Evolutionary conservation across 371 early-diverging fungal genomes (phyloP).

Genomic region (Actinomortierella wolfii): DNA sequence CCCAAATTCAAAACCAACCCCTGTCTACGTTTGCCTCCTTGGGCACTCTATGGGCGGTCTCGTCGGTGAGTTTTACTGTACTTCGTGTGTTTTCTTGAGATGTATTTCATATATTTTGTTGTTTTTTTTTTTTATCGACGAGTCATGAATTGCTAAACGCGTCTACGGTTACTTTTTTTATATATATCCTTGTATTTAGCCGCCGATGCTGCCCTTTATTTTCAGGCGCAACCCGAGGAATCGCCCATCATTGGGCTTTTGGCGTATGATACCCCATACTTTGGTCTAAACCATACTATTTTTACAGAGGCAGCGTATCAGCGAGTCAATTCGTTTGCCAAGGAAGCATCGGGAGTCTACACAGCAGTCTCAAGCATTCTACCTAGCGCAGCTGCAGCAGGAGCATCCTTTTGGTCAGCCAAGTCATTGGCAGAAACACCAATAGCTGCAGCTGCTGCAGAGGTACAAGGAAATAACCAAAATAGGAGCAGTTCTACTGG

Average conservation of each 20-base stretch:
- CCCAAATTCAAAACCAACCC: constrained; percentile 16
- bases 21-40: constrained; percentile 43
- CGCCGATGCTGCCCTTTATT: constrained; percentile 60
- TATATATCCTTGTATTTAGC: no score
- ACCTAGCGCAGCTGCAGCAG: constrained; percentile 48
- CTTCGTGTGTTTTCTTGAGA: background rate
- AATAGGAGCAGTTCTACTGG: background rate
- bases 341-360: constrained; percentile 34
- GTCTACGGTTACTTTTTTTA: background rate
- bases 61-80: constrained; percentile 51
- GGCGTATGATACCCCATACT: constrained; percentile 68
- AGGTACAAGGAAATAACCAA: constrained; percentile 2
- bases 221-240: constrained; percentile 17
- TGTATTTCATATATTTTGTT: constrained; percentile 2
- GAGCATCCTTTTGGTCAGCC: constrained; percentile 17
- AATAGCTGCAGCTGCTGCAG: background rate
- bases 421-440: constrained; percentile 2
- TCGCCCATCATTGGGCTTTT: constrained; percentile 58
- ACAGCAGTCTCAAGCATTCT: constrained; percentile 40
- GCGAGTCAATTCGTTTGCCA: constrained; percentile 28
- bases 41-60: constrained; percentile 73
- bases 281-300: constrained; percentile 53
- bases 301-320: constrained; percentile 46
- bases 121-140: no score
- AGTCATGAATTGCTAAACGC: background rate